Conservation (phyloP, 2,329 filamentous ascomycete species). For the Fusarium sterilihyphosum region DNA sequence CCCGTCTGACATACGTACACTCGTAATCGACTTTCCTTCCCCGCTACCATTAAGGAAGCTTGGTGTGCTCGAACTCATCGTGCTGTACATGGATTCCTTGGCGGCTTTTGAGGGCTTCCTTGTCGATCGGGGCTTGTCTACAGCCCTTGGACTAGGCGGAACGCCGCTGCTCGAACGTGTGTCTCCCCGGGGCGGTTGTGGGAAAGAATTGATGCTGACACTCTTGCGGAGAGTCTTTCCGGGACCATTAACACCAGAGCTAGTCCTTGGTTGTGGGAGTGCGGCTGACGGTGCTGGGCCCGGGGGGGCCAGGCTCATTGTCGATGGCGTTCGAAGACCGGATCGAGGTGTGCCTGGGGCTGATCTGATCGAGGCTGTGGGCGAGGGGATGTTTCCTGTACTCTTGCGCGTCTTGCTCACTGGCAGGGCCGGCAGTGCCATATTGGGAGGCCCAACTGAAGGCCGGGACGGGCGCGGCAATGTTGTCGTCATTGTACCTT, state of each 20-base stretch:
- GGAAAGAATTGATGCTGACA: conserved; percentile 93
- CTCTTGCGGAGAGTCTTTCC: conserved; percentile 83
- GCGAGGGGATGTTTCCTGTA: conserved; percentile 59
- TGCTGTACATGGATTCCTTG: conserved; percentile 62
- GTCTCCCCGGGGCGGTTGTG: conserved; percentile 81
- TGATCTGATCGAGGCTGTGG: conserved; percentile 49
- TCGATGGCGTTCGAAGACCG: conserved; percentile 68
- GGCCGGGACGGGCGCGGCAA: conserved; percentile 74
- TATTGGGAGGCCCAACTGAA: conserved; percentile 75
- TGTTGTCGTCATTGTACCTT: conserved; percentile 57
- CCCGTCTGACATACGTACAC: conserved; percentile 76
- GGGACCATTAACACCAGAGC: conserved; percentile 65
- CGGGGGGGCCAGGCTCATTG: conserved; percentile 61
- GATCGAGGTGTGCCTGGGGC: conserved; percentile 64
- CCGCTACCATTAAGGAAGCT: conserved; percentile 83
- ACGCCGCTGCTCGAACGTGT: conserved; percentile 65
- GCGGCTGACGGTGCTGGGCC: conserved; percentile 63
- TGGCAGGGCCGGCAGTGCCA: conserved; percentile 78
- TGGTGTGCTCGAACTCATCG: conserved; percentile 64
- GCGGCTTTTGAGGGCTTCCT: conserved; percentile 65
- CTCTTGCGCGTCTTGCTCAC: conserved; percentile 77
- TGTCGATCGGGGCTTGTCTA: conserved; percentile 56
- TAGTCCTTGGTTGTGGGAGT: conserved; percentile 65
- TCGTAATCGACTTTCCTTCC: conserved; percentile 78
- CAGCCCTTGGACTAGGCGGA: conserved; percentile 69